phyloP scores from a whole-genome alignment of 2,329 filamentous ascomycete species.

The Venturia aucupariae region DNA sequence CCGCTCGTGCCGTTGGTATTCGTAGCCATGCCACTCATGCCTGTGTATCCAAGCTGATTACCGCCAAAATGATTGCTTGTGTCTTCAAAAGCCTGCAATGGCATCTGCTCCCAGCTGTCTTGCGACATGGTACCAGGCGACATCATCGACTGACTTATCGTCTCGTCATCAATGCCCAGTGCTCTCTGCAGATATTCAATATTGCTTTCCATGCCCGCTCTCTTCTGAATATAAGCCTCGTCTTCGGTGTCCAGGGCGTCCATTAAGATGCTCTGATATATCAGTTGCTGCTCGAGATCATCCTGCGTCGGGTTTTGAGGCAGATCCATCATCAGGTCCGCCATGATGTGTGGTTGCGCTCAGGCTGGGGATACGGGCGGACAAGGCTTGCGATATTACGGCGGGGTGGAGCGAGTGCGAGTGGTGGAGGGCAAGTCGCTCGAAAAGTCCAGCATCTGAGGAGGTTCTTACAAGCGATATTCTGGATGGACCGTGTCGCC shows the following conservation, averaged over 20 bases:
- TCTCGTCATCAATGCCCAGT: not conserved
- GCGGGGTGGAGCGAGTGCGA: not conserved
- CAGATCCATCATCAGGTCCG: conserved; percentile 1
- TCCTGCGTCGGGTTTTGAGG: conserved; percentile 15
- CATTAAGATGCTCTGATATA: conserved; percentile 24
- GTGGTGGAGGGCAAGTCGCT: not conserved
- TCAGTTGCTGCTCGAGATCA: conserved; percentile 27
- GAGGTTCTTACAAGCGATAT: not conserved
- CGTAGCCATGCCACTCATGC: not conserved
- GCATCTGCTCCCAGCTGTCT: conserved; percentile 7
- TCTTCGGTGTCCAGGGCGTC: conserved; percentile 23
- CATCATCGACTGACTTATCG: not conserved
- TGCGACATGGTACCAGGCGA: not conserved
- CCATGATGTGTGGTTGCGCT: not conserved
- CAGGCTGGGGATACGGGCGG: not conserved
- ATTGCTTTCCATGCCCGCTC: conserved; percentile 18
- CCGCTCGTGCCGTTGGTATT: not conserved
- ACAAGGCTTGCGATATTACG: not conserved
- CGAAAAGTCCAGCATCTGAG: not conserved
- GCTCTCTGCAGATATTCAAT: conserved; percentile 18
- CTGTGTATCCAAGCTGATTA: not conserved
- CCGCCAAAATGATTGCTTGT: not conserved
- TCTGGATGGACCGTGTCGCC: not conserved
- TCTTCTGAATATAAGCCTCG: conserved; percentile 22
- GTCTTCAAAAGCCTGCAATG: not conserved